Evolutionary conservation across 2,329 filamentous ascomycete species (phyloP).

Genomic region (Colletotrichum sp.): DNA sequence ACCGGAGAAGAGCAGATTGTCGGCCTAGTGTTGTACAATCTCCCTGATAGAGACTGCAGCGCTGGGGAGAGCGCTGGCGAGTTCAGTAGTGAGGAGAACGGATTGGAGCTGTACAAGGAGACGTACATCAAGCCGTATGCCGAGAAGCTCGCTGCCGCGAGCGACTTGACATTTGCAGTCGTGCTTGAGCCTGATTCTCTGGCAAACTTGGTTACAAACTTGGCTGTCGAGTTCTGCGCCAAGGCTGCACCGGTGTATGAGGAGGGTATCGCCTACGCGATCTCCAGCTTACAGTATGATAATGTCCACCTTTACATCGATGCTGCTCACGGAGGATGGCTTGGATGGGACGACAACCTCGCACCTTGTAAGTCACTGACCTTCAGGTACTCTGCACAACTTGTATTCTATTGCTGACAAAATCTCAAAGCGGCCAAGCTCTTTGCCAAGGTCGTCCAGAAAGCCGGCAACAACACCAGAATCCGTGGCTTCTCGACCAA

Average conservation of each 20-base stretch:
- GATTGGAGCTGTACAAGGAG: slow-evolving; percentile 44
- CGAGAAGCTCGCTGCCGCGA: slow-evolving; percentile 38
- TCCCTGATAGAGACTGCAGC: slow-evolving; percentile 51
- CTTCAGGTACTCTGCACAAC: no score
- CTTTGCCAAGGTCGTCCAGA: slow-evolving; percentile 42
- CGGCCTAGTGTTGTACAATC: slow-evolving; percentile 49
- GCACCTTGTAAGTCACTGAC: slow-evolving; percentile 32
- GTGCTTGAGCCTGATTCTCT: slow-evolving; percentile 50
- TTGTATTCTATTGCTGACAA: slow-evolving; percentile 7
- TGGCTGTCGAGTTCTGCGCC: slow-evolving; percentile 39
- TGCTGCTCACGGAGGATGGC: slow-evolving; percentile 48
- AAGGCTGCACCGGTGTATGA: slow-evolving; percentile 42
- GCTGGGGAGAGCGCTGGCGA: slow-evolving; percentile 48
- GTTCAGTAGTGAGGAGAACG: slow-evolving; percentile 38
- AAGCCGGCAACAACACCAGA: slow-evolving; percentile 32
- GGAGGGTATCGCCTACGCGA: slow-evolving; percentile 46
- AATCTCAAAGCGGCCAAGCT: slow-evolving; percentile 38
- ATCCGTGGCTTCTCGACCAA: slow-evolving; percentile 50
- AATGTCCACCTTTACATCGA: slow-evolving; percentile 46
- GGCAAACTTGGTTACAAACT: slow-evolving; percentile 47
- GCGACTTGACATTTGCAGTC: slow-evolving; percentile 45
- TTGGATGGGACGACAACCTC: slow-evolving; percentile 45
- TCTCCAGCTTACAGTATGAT: slow-evolving; percentile 39
- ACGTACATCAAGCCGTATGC: slow-evolving; percentile 44
- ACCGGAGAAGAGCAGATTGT: slow-evolving; percentile 44